Evolutionary conservation across 805 yeast genomes (phyloP).

Genomic region (Sungouiella thailandica): DNA sequence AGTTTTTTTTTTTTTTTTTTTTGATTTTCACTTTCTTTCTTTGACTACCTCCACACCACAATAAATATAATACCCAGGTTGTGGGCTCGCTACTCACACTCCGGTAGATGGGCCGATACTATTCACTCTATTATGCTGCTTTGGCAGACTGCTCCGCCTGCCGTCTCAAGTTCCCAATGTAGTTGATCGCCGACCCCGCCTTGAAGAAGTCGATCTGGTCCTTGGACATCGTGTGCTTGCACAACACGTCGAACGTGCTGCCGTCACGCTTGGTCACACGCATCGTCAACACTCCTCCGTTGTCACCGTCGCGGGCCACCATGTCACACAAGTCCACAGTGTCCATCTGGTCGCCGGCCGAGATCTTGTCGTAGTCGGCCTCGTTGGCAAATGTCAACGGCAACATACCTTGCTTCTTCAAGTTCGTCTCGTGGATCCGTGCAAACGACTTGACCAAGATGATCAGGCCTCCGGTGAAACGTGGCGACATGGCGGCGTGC

Average conservation of each 20-base stretch:
- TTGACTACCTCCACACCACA: no score
- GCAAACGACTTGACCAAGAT: constrained; percentile 94
- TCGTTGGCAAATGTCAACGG: constrained; percentile 92
- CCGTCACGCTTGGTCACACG: constrained; percentile 75
- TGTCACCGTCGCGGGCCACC: constrained; percentile 73
- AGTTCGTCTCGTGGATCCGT: constrained; percentile 95
- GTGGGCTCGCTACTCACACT: no score
- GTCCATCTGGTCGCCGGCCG: constrained; percentile 57
- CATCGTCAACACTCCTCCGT: constrained; percentile 75
- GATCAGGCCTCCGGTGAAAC: constrained; percentile 87
- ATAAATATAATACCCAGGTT: no score
- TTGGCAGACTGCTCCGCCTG: no score
- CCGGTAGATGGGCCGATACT: no score
- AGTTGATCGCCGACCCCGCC: constrained; percentile 96
- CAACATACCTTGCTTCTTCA: constrained; percentile 96
- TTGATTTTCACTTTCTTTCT: background rate
- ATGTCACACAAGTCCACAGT: constrained; percentile 39
- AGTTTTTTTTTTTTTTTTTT: no score
- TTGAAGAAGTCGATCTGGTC: constrained; percentile 95
- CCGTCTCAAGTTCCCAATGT: constrained; percentile 59
- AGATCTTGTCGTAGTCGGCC: constrained; percentile 76
- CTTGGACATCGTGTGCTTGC: constrained; percentile 94
- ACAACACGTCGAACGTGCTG: constrained; percentile 56
- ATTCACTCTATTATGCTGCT: no score
- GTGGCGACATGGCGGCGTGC: constrained; percentile 95